Evolutionary conservation across 495 filamentous ascomycete genomes (phyloP).

Genomic region (Bacidia gigantensis): DNA sequence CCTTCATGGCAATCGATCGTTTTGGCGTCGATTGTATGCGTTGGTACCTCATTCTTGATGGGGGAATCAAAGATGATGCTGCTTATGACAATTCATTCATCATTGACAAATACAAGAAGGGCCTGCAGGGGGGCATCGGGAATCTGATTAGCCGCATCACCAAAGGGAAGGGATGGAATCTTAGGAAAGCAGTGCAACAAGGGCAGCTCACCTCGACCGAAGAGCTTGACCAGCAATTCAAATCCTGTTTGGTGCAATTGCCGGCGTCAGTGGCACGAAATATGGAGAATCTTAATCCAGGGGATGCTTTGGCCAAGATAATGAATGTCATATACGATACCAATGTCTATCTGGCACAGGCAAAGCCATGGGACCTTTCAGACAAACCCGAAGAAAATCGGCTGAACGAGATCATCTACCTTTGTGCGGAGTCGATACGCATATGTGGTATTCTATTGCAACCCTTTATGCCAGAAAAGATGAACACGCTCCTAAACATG

Average conservation of each 20-base stretch:
- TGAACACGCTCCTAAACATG: constrained; percentile 56
- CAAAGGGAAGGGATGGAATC: constrained; percentile 50
- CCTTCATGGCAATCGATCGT: constrained; percentile 78
- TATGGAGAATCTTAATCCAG: constrained; percentile 55
- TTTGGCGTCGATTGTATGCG: constrained; percentile 81
- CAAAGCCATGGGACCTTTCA: constrained; percentile 42
- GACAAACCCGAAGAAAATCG: constrained; percentile 22
- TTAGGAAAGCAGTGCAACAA: constrained; percentile 24
- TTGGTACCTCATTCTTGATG: constrained; percentile 70
- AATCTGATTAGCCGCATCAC: constrained; percentile 62
- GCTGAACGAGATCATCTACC: constrained; percentile 45
- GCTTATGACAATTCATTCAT: constrained; percentile 74
- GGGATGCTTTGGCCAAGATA: constrained; percentile 48
- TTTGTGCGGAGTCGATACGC: constrained; percentile 63
- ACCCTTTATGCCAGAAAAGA: constrained; percentile 80
- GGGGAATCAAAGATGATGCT: constrained; percentile 58
- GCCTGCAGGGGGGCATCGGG: constrained; percentile 58
- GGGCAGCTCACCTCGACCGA: not conserved
- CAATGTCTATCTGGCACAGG: constrained; percentile 51
- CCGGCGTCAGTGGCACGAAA: constrained; percentile 30
- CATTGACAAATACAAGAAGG: constrained; percentile 62
- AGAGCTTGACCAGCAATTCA: constrained; percentile 7
- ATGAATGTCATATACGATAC: constrained; percentile 53
- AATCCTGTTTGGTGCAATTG: constrained; percentile 23
- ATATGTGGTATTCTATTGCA: constrained; percentile 74